phyloP scores from a whole-genome alignment of 2,329 filamentous ascomycete genomes.

The Colletotrichum sp. region DNA sequence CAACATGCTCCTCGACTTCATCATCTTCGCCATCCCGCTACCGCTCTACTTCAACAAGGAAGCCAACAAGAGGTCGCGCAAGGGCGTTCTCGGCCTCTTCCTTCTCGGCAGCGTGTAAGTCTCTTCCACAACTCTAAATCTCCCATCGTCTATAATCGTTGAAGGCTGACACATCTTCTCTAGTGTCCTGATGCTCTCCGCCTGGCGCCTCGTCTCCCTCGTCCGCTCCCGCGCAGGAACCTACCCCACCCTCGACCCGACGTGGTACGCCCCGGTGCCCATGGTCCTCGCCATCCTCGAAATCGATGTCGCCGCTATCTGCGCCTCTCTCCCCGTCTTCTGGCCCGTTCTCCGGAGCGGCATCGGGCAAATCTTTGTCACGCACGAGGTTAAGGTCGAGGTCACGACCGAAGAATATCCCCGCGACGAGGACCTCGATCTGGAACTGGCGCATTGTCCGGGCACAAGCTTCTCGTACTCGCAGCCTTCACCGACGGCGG shows the following conservation, averaged over 20 bases:
- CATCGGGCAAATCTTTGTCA: constrained; percentile 38
- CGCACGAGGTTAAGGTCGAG: constrained; percentile 34
- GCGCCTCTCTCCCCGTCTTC: constrained; percentile 16
- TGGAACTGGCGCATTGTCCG: neutral
- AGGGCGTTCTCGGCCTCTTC: constrained; percentile 33
- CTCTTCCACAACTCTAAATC: neutral
- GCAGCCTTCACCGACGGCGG: neutral
- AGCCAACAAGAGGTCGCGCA: constrained; percentile 31
- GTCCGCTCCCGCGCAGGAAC: constrained; percentile 33
- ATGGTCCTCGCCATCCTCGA: constrained; percentile 38
- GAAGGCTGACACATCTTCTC: rapidly evolving
- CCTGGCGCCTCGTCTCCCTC: constrained; percentile 35
- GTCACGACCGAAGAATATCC: constrained; percentile 11
- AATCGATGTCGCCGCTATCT: constrained; percentile 28
- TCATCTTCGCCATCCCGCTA: constrained; percentile 34
- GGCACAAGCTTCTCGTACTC: neutral
- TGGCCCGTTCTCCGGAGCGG: constrained; percentile 28
- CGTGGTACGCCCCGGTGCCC: constrained; percentile 36
- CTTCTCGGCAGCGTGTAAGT: constrained; percentile 36
- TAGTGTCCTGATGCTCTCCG: constrained; percentile 24
- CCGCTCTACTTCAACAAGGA: constrained; percentile 32
- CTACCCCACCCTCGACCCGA: constrained; percentile 37
- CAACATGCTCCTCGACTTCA: constrained; percentile 36
- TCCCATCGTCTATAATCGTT: neutral
- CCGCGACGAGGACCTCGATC: constrained; percentile 4